Evolutionary conservation across 371 early-diverging fungal species (phyloP).

Genomic region (Coemansia sp.): DNA sequence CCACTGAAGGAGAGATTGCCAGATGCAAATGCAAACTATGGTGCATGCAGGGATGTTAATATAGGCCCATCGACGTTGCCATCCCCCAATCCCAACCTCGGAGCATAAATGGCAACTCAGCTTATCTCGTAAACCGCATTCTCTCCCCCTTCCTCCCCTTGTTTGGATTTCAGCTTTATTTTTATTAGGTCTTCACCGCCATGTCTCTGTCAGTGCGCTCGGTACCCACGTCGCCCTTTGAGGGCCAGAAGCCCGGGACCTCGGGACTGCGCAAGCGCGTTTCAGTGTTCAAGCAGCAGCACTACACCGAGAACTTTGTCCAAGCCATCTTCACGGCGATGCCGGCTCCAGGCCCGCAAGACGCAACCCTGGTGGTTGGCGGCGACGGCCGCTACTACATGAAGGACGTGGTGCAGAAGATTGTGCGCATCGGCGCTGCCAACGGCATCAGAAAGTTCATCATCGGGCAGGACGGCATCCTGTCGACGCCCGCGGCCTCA

Average conservation of each 20-base stretch:
- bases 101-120: too few species aligned
- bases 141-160: not conserved
- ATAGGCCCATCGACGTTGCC: not conserved
- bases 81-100: not conserved
- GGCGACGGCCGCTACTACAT: constrained; percentile 95
- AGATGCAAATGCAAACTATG: not conserved
- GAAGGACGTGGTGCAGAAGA: constrained; percentile 84
- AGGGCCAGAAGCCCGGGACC: constrained; percentile 97
- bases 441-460: constrained; percentile 86
- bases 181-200: not conserved
- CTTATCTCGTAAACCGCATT: not conserved
- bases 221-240: constrained; percentile 68
- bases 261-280: constrained; percentile 94
- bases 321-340: constrained; percentile 82
- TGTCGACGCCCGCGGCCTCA: constrained; percentile 97
- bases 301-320: constrained; percentile 97
- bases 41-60: too few species aligned
- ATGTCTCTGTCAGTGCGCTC: constrained; percentile 15
- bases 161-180: not conserved
- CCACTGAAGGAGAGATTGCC: not conserved
- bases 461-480: constrained; percentile 90
- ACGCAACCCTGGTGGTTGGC: constrained; percentile 89
- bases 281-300: constrained; percentile 88
- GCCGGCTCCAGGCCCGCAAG: constrained; percentile 68
- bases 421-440: constrained; percentile 83